Base-by-base conservation (phyloP, 371 early-diverging fungal genomes). In the Syncephalis plumigaleata region DNA sequence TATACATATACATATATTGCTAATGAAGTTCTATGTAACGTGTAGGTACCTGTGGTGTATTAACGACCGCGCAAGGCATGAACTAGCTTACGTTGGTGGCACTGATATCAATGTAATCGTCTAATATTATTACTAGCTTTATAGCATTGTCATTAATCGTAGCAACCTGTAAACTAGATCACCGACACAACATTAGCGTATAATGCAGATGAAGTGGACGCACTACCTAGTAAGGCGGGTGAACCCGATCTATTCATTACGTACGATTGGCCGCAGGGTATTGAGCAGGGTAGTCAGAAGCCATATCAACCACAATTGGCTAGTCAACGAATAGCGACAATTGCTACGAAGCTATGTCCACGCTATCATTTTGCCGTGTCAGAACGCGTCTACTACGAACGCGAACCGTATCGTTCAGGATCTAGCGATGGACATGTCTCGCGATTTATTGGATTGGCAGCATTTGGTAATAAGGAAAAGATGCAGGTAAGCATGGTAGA, bases 291-390 rank as follows among this genome's bases (percentile, higher is more conserved):
- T 62, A 66, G 13, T 45, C 52, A 17, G 26, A 39, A 26, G 36
- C 20, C 50, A 48, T 21, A 36, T 42, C 7, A n/a, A 55, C 51
- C 15, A 38, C 55, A 40, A 52, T 58, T 15, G 49, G 63, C 18
- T 36, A 67, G 23, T 50, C 58, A n/a, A 56, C 61, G 5, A 11
- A 55, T 79, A 49, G 61, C 81, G 17, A 58, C 59, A 26, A 40
- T 75, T 9, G 65, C 71, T 3, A 50, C 60, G 26, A 53, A 59
- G 9, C 52, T 86, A 21, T 74, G 81, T 53, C 94, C 94, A 5
- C 67, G 87, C 31, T 94, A 91, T 57, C 87, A 87, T 55, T 89
- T 94, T 69, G 80, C 86, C 8, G 55, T 78, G 0, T 61, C 73
- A 1, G 75, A 71, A 50, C 57, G 57, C 18, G 40, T 58, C 11